These are phyloP conservation scores for Mycena galericulata DNA, from an alignment of 768 basidiomycete genomes.

Conservation along the genomic window DNA sequence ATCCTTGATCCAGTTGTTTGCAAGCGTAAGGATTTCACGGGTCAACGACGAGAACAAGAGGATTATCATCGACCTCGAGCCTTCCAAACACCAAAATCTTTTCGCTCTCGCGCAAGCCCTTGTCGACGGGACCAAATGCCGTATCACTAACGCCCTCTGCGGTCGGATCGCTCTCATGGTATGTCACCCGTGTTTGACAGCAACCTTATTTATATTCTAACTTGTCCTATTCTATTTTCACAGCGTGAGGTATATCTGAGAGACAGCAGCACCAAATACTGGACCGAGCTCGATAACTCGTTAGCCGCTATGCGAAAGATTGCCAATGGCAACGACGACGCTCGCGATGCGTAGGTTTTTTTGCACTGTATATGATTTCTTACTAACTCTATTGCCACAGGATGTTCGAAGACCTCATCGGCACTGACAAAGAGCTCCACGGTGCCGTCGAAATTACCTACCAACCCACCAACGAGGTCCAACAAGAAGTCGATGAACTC, in stretches of 20 bases:
- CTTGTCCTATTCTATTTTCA: not conserved
- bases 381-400: not conserved
- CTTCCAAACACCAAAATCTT: constrained; percentile 3
- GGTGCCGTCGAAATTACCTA: constrained; percentile 5
- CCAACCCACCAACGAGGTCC: not conserved
- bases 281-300: not conserved
- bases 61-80: not conserved
- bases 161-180: constrained; percentile 13
- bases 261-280: not conserved
- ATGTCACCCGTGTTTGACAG: no score
- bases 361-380: no score
- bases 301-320: no score
- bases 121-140: not conserved
- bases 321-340: no score
- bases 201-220: no score
- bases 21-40: not conserved
- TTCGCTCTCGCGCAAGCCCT: not conserved
- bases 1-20: no score
- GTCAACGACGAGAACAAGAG: no score
- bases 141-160: not conserved
- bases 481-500: not conserved
- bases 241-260: constrained; percentile 2
- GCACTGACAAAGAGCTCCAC: not conserved
- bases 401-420: not conserved
- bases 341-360: no score